These are phyloP conservation scores for Schwanniomyces polymorphus DNA, from an alignment of 805 yeast species.

Conservation along the genomic window DNA sequence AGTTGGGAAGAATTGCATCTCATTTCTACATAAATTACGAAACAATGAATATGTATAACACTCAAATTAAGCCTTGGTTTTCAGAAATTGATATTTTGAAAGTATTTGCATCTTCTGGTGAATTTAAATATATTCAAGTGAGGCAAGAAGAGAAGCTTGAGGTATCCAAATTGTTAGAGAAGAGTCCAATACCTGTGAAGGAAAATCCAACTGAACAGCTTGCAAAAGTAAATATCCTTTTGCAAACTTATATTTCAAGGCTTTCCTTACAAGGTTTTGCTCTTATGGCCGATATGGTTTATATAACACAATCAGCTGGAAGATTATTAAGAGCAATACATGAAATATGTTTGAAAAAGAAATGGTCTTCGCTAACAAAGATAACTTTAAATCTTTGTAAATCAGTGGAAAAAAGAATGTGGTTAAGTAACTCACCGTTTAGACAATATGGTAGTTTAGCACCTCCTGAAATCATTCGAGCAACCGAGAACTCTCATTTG, in stretches of 20 bases:
- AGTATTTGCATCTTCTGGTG: constrained; percentile 78
- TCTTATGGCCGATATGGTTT: constrained; percentile 87
- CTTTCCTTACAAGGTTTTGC: constrained; percentile 84
- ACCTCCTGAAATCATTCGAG: constrained; percentile 67
- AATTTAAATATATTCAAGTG: constrained; percentile 79
- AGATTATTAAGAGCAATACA: constrained; percentile 82
- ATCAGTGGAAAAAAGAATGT: constrained; percentile 76
- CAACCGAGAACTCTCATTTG: constrained; percentile 75
- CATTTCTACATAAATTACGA: constrained; percentile 77
- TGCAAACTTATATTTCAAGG: constrained; percentile 86
- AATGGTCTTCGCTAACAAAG: constrained; percentile 69
- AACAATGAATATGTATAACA: constrained; percentile 69
- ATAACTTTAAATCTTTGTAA: constrained; percentile 65
- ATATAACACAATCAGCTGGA: constrained; percentile 90
- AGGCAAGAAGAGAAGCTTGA: constrained; percentile 85
- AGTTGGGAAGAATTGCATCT: constrained; percentile 81
- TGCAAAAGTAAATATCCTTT: constrained; percentile 74
- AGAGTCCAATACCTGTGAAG: constrained; percentile 83
- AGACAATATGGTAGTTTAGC: constrained; percentile 73
- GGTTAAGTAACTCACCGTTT: constrained; percentile 85
- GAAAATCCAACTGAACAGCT: constrained; percentile 68
- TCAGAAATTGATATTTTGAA: constrained; percentile 73
- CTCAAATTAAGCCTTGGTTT: constrained; percentile 61
- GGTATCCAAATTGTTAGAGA: constrained; percentile 62
- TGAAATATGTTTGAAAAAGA: constrained; percentile 69